Percentiles rank a stretch among this genome's conserved stretches.
These are phyloP conservation scores for Chaetomium tenue DNA, from an alignment of 495 filamentous ascomycete species.

Conservation along the genomic window DNA sequence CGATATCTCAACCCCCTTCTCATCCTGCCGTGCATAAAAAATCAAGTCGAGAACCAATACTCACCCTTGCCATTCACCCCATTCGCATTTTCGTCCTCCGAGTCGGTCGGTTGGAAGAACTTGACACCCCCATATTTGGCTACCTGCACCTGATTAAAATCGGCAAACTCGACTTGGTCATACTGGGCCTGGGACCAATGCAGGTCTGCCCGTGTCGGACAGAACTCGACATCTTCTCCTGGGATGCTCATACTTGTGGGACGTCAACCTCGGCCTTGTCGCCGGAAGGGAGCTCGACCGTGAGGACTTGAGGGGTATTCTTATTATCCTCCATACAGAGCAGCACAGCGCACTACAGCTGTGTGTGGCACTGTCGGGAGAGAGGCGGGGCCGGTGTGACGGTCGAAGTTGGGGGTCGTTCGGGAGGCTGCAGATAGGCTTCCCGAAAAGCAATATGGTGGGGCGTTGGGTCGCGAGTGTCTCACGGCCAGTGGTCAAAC, in stretches of 20 bases:
- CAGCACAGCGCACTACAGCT: neutral
- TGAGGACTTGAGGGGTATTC: slow-evolving; percentile 40
- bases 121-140: slow-evolving; percentile 42
- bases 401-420: slow-evolving; percentile 2
- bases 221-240: slow-evolving; percentile 40
- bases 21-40: neutral
- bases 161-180: slow-evolving; percentile 43
- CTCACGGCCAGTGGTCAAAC: slow-evolving; percentile 16
- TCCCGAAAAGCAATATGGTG: slow-evolving; percentile 22
- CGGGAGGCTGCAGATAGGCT: slow-evolving; percentile 33
- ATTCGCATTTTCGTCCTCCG: slow-evolving; percentile 34
- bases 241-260: slow-evolving; percentile 42
- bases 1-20: neutral
- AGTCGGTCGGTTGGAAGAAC: slow-evolving; percentile 36
- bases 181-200: slow-evolving; percentile 38
- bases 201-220: slow-evolving; percentile 39
- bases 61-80: slow-evolving; percentile 28
- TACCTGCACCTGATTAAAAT: slow-evolving; percentile 41
- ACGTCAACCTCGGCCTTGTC: slow-evolving; percentile 37
- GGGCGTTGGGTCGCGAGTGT: slow-evolving; percentile 33
- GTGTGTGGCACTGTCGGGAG: slow-evolving; percentile 5
- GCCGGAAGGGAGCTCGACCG: slow-evolving; percentile 37
- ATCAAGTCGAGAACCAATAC: neutral
- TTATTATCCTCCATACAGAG: slow-evolving; percentile 45
- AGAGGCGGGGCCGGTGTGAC: neutral